Base-by-base conservation (phyloP, 805 yeast genomes). In the Ogataea neopini region DNA sequence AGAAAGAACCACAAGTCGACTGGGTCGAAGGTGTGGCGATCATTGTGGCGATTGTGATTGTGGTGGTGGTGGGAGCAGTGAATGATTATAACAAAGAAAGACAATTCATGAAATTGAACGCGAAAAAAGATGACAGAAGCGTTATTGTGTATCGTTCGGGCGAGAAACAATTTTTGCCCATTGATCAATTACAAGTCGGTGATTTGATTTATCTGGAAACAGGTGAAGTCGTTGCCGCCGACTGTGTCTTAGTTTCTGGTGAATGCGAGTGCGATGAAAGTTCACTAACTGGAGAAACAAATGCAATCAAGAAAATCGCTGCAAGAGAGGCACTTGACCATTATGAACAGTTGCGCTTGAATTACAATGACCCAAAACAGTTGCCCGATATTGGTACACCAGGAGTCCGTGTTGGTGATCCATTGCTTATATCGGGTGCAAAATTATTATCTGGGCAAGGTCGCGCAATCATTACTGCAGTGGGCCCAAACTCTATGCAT, bases 11-110 rank as follows among this genome's bases (percentile, higher is more conserved):
- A 14, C 80, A 83, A 59, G 95, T 94, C 26, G 96, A 92, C 60
- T 94, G 98, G 97, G 96, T 95, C 40, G 99, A 94, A 72, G 99
- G 99, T 57, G 96, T 91, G 32, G 99, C 99, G 34, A 94, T 94
- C 62, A 79, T 94, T 57, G 86, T 86, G 3, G 99, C 99, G 17
- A 87, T 94, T 19, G 60, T 81, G 4, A 92, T 94, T 50, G 98
- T 94, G 28, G 96, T 92, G 4, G 54, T 88, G 2, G 99, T 95
- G 11, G 96, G 97, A 42, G 94, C 97, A 2, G 85, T 80, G n/a
- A 94, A 94, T 66, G 99, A 94, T 69, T 94, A 86, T 72, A 97
- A 94, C 64, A 95, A 95, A 66, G 99, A 94, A 65, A 72, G 89
- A 13, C 99, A 94, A 64, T 94, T 94, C 67, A 86, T 88, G 43